Conservation (phyloP, 2,329 filamentous ascomycete species). For the Penicillium sp. region DNA sequence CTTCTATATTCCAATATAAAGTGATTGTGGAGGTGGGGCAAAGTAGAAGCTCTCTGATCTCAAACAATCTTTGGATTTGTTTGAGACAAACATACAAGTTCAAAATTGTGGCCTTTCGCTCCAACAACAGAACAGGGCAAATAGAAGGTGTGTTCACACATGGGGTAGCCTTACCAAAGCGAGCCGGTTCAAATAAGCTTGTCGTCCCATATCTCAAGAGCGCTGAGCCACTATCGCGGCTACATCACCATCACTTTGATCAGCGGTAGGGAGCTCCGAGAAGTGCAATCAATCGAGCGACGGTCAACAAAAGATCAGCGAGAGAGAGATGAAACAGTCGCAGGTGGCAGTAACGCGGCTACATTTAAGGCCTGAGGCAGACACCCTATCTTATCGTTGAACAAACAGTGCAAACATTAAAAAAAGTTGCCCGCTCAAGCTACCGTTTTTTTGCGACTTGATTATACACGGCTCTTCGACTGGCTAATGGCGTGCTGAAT, state of each 20-base stretch:
- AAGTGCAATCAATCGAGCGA: neutral
- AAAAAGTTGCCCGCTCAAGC: slow-evolving; percentile 37
- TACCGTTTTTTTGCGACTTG: slow-evolving; percentile 21
- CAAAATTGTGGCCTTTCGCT: neutral
- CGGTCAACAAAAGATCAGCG: neutral
- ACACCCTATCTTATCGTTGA: slow-evolving; percentile 33
- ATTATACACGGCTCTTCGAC: slow-evolving; percentile 15
- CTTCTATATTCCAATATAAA: slow-evolving; percentile 1
- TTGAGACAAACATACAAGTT: neutral
- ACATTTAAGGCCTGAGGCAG: slow-evolving; percentile 23
- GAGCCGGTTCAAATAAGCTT: slow-evolving; percentile 47
- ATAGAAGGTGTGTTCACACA: neutral
- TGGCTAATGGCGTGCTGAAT: slow-evolving; percentile 20
- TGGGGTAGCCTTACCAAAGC: slow-evolving; percentile 44
- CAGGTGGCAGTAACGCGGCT: slow-evolving; percentile 13
- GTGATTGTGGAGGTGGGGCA: neutral
- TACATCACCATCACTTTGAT: slow-evolving; percentile 5
- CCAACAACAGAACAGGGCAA: neutral
- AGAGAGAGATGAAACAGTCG: neutral
- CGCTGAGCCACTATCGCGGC: neutral
- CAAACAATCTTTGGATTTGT: neutral
- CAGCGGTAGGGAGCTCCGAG: neutral
- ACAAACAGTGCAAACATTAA: slow-evolving; percentile 40
- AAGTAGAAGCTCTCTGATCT: neutral
- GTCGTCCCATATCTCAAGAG: slow-evolving; percentile 43